phyloP scores from a whole-genome alignment of 495 filamentous ascomycete species.

The Endocarpon pusillum region DNA sequence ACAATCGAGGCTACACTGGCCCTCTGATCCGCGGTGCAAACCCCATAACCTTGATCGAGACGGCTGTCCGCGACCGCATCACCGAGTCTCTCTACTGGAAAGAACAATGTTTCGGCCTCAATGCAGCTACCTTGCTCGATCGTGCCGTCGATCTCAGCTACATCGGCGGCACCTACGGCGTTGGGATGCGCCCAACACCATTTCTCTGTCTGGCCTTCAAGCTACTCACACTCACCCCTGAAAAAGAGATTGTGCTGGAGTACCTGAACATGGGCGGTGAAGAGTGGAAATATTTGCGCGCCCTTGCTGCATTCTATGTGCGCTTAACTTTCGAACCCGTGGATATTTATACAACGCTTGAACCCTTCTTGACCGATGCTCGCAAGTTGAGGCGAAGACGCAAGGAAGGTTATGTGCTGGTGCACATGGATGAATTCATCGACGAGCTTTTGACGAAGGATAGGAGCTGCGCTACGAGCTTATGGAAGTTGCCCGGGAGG shows the following conservation, averaged over 20 bases:
- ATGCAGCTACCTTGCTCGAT: conserved; percentile 77
- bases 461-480: conserved; percentile 73
- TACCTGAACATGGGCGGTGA: conserved; percentile 54
- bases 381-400: conserved; percentile 66
- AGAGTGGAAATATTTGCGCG: conserved; percentile 79
- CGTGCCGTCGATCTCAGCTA: conserved; percentile 69
- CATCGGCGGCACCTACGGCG: conserved; percentile 75
- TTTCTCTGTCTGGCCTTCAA: conserved; percentile 95
- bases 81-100: conserved; percentile 94
- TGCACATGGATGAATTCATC: conserved; percentile 82
- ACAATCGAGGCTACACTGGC: conserved; percentile 60
- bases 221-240: conserved; percentile 71
- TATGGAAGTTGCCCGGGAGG: conserved; percentile 80
- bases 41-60: conserved; percentile 78
- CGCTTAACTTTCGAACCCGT: conserved; percentile 72
- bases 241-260: conserved; percentile 58
- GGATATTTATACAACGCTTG: conserved; percentile 62
- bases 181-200: conserved; percentile 65
- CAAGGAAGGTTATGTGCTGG: conserved; percentile 51
- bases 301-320: conserved; percentile 79
- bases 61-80: conserved; percentile 85
- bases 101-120: conserved; percentile 92
- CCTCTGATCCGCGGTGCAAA: conserved; percentile 61
- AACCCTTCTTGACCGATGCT: conserved; percentile 68
- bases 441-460: conserved; percentile 84